These are phyloP conservation scores for Curvularia lunata DNA, from an alignment of 2,329 filamentous ascomycete species.

Conservation along the genomic window DNA sequence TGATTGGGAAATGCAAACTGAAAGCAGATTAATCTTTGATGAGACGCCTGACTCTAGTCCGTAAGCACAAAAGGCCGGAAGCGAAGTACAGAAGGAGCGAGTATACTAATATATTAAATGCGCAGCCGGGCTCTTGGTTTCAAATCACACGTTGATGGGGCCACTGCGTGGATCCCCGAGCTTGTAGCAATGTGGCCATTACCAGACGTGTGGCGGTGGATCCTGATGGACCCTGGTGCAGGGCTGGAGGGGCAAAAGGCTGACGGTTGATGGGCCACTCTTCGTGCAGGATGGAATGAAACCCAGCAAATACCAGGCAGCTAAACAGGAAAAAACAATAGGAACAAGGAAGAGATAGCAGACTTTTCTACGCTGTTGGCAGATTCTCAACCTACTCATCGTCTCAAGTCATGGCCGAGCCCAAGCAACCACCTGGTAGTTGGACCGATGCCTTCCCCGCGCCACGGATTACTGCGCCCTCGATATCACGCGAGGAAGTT, in stretches of 20 bases:
- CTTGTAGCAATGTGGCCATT: conserved; percentile 44
- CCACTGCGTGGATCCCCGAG: conserved; percentile 22
- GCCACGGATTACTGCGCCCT: conserved; percentile 47
- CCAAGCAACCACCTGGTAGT: conserved; percentile 22
- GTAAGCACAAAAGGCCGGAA: conserved; percentile 18
- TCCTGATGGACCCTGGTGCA: conserved; percentile 21
- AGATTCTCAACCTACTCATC: background rate
- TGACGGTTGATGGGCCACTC: conserved; percentile 19
- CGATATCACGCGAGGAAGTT: conserved; percentile 49
- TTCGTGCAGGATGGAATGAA: conserved; percentile 14
- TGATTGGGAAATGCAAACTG: conserved; percentile 27
- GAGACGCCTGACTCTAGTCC: conserved; percentile 26
- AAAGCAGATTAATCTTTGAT: conserved; percentile 31
- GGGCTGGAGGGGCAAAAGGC: conserved; percentile 11
- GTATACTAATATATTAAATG: conserved; percentile 27
- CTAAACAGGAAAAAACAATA: background rate
- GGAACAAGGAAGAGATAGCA: background rate
- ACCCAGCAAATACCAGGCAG: background rate
- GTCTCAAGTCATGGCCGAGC: conserved; percentile 26
- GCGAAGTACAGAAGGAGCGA: conserved; percentile 23
- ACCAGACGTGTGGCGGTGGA: conserved; percentile 30
- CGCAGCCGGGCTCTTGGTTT: conserved; percentile 21
- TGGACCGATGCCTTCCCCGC: conserved; percentile 54
- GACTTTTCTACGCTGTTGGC: background rate
- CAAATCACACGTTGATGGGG: conserved; percentile 45